Base-by-base conservation (phyloP, 169 alveolate species). In the Plasmodium ovale region DNA sequence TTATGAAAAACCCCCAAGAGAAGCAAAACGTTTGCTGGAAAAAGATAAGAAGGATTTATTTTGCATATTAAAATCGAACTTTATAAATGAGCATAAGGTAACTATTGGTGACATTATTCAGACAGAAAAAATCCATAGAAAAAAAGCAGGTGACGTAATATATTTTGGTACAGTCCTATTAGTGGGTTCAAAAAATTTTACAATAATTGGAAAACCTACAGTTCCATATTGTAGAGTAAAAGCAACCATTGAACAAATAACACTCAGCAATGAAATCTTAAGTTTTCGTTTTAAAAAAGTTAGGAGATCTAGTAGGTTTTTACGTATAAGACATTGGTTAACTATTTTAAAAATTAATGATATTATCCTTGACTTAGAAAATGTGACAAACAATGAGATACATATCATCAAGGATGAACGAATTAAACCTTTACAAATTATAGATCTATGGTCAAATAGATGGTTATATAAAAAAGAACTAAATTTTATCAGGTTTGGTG, bases 121-220 rank as follows among this genome's bases (percentile, higher is more conserved):
- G 68, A 93, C 96, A n/a, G 98, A 95, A 64, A 91, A 91, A 54
- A 59, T 95, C 37, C 94, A 94, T 42, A 64, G 98, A 31, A 90
- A 65, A 68, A 88, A 93, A 65, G 96, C 98, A 60, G 98, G 96
- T 0, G 96, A 93, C 73, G 72, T 93, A 29, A 92, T 94, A 29
- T 93, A 93, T 35, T 95, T 95, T 62, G 98, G 97, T 14, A 95
- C 98, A 2, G 97, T 95, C 44, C 88, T 95, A 9, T 90, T 95
- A 19, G 96, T 93, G 5, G 98, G 97, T 6, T 88, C 97, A 3
- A 65, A 87, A 62, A 92, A 96, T 87, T 96, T 97, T 96, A 92
- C 98, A 5, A 87, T 96, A 9, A 94, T 96, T 37, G 98, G 98
- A n/a, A 96, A 96, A 54, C 98, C 98, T 10, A 94, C 97, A 94